Conservation (phyloP, 108 stramenopile genomes). For the Halocafeteria seosinensis region DNA sequence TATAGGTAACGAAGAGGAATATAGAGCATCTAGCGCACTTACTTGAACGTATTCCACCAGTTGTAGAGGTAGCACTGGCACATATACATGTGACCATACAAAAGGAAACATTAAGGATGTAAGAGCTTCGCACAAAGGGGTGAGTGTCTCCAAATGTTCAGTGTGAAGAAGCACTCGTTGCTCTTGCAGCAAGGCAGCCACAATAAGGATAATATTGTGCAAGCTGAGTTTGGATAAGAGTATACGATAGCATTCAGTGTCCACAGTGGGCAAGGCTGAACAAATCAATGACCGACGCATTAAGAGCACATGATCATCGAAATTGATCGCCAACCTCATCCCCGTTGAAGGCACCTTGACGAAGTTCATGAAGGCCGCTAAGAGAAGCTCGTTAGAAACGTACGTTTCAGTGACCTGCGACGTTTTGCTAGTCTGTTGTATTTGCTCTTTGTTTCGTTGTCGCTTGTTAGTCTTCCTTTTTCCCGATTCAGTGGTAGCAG, state of each 20-base stretch:
- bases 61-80: conserved; percentile 8
- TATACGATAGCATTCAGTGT: neutral
- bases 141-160: neutral
- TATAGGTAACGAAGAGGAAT: too few species aligned
- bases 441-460: too few species aligned
- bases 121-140: neutral
- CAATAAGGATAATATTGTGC: neutral
- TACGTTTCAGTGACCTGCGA: too few species aligned
- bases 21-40: too few species aligned
- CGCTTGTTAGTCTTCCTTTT: too few species aligned
- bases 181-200: neutral
- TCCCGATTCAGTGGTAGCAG: too few species aligned
- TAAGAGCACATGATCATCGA: neutral
- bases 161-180: conserved; percentile 2
- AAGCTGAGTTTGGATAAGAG: neutral
- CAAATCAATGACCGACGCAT: neutral
- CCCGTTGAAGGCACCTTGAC: neutral
- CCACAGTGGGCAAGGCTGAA: neutral
- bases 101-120: conserved; percentile 3
- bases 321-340: neutral
- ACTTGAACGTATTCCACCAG: conserved; percentile 7
- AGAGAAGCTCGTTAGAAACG: too few species aligned
- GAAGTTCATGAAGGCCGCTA: neutral
- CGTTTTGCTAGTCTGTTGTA: too few species aligned
- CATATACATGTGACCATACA: conserved; percentile 8